Evolutionary conservation across 2,329 filamentous ascomycete genomes (phyloP), one percentile per base, ranked within the genome.

Genomic region (Aureobasidium sp.): DNA sequence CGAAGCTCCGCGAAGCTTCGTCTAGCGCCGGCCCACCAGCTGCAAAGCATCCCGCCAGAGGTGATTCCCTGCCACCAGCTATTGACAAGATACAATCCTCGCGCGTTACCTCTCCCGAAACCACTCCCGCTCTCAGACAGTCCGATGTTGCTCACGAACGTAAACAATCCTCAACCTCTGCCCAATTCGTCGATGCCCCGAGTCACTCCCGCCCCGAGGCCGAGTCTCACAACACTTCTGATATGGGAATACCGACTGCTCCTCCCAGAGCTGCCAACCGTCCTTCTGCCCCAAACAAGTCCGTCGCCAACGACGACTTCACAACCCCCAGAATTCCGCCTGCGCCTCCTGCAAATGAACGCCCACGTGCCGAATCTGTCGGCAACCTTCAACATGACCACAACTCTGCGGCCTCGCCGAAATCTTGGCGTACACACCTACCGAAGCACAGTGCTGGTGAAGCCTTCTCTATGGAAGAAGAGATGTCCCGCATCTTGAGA

Each of bases 381-480:
- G 77, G 77, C 66, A 78, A 76, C 29, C 66, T 74, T 44, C 75
- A 75, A 47, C 79, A 73, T 64, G 75, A 70, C 62, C 71, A 68
- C n/a, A 54, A 62, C 41, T 62, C 65, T 65, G 65, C 68, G 53
- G 70, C 70, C 67, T 21, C 57, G 70, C 58, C 68, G 64, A 32
- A 71, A 69, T 55, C 66, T 70, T 59, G 68, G 68, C 53, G 62
- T 21, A 57, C 59, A 37, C 59, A 62, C 13, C 66, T 77, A 53
- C 78, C 78, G 11, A 76, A 77, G 41, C 77, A 84, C 64, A 96
- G 88, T 73, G 82, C 84, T 47, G 90, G 90, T 57, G 90, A 87
- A 60, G 91, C 96, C 66, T 94, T 97, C 70, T 94, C 89, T 63
- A 86, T 96, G 87, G 93, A 97, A 66, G 92, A 97, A 73, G 94